Evolutionary conservation across 2,329 filamentous ascomycete species (phyloP), one percentile per base, ranked within the genome.

Genomic region (Diplodia mutila): DNA sequence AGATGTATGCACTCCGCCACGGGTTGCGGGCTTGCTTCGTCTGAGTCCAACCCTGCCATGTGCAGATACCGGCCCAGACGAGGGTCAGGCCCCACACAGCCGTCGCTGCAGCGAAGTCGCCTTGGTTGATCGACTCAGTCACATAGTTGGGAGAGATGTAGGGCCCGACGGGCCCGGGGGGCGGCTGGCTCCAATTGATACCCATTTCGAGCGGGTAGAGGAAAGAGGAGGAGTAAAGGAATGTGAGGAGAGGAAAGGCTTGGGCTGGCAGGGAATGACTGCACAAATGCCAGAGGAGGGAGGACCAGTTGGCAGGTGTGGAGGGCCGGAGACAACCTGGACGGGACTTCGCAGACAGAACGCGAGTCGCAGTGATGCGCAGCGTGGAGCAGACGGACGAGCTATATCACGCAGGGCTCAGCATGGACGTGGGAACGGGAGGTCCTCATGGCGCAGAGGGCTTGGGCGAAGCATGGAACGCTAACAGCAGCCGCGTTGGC

Each of bases 1-100:
- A 81, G 0, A 85, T 76, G 68, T 84, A 84, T 0, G 77, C 73
- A 69, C 81, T 83, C 16, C 72, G 69, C 27, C 76, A 37, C 8
- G 76, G 70, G 67, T 71, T 71, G 16, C 75, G 71, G 3, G 76
- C 76, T 3, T 66, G 70, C 14, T 46, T 74, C 57, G 66, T 78
- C 71, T 72, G 76, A 61, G 21, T 51, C 57, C 72, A 75, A 9
- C 74, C 78, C n/a, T 75, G 71, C 66, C 75, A 81, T 48, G 78
- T 69, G 8, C 76, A 75, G 21, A 77, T 42, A 3, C 72, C 25
- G 9, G 67, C 69, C 59, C 73, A 75, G n/a, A 76, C 3, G 18
- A 76, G 64, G 2, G 77, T 77, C 54, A 76, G 54, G 1, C 39
- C 73, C 71, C 72, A 79, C 8, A 77, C 74, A 1, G 73, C 48